A percentile compares a stretch with the other conserved stretches of the same genome.
These are phyloP conservation scores for Tolypocladium cylindrosporum DNA, from an alignment of 2,329 filamentous ascomycete species.

Conservation along the genomic window DNA sequence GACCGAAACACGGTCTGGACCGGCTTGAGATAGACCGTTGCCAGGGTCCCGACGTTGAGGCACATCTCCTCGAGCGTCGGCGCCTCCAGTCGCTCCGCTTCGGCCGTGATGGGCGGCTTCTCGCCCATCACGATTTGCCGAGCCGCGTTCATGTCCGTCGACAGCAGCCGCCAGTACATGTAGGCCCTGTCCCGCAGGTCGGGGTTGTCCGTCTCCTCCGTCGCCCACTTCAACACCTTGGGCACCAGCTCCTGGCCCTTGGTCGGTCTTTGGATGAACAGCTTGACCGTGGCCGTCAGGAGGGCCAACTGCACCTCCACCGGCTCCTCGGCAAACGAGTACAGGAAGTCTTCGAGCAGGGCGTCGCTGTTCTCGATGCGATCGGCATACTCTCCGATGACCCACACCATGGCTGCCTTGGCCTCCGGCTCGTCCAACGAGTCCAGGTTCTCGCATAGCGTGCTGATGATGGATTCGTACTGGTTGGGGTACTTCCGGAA, in stretches of 20 bases:
- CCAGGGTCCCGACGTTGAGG: conserved; percentile 87
- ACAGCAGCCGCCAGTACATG: conserved; percentile 98
- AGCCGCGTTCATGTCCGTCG: conserved; percentile 79
- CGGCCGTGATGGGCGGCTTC: conserved; percentile 91
- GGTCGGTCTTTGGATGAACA: conserved; percentile 94
- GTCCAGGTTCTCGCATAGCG: conserved; percentile 91
- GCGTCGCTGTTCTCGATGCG: conserved; percentile 95
- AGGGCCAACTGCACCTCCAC: conserved; percentile 93
- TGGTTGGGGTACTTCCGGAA: conserved; percentile 99
- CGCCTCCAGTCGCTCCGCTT: conserved; percentile 88
- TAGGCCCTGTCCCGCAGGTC: conserved; percentile 92
- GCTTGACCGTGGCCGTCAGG: conserved; percentile 90
- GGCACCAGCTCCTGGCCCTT: conserved; percentile 91
- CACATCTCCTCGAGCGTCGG: conserved; percentile 94
- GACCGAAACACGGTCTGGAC: conserved; percentile 94
- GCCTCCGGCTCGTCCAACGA: conserved; percentile 95
- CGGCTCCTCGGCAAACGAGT: conserved; percentile 86
- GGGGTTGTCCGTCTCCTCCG: conserved; percentile 97
- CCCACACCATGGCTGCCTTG: conserved; percentile 98
- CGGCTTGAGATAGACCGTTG: conserved; percentile 95
- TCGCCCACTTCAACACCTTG: conserved; percentile 95
- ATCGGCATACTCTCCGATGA: conserved; percentile 95
- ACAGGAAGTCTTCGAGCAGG: conserved; percentile 87
- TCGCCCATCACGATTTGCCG: conserved; percentile 92
- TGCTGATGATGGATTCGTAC: conserved; percentile 95